phyloP scores from a whole-genome alignment of 331 rosid species.

The Pyrus hybrid region DNA sequence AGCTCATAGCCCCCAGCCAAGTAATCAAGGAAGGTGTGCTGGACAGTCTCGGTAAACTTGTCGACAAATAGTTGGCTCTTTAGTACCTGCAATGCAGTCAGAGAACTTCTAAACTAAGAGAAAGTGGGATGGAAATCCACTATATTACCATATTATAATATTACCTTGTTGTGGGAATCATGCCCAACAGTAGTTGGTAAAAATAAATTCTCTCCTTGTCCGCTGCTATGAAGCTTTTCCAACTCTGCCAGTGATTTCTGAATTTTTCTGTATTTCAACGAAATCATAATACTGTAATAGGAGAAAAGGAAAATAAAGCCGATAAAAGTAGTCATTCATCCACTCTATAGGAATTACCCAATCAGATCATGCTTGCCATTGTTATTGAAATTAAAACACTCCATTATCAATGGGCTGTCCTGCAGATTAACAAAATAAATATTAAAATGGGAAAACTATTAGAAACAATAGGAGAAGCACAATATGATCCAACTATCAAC shows the following conservation, averaged over 20 bases:
- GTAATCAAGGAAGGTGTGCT: conserved; percentile 85
- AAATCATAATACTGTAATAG: background rate
- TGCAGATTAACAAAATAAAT: conserved; percentile 32
- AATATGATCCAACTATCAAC: conserved; percentile 22
- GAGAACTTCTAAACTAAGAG: conserved; percentile 18
- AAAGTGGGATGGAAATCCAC: background rate
- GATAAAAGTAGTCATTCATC: conserved; percentile 1
- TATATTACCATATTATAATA: conserved; percentile 1
- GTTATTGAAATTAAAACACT: conserved; percentile 85
- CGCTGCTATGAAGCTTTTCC: conserved; percentile 62
- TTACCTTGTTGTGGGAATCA: conserved; percentile 68
- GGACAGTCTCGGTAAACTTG: conserved; percentile 55
- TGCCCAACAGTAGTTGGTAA: conserved; percentile 48
- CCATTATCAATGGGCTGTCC: conserved; percentile 78
- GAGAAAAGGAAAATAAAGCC: background rate
- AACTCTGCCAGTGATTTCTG: conserved; percentile 66
- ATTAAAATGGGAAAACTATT: conserved; percentile 24
- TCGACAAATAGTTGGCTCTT: conserved; percentile 82
- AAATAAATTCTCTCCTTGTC: conserved; percentile 59
- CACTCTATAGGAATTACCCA: conserved; percentile 48
- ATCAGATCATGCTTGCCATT: conserved; percentile 90
- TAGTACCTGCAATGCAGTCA: conserved; percentile 41
- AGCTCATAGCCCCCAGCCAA: conserved; percentile 83
- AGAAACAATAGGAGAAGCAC: background rate
- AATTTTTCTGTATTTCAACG: conserved; percentile 56